Evolutionary conservation across 148 eudicot genomes (phyloP).

Genomic region (Cornus florida): DNA sequence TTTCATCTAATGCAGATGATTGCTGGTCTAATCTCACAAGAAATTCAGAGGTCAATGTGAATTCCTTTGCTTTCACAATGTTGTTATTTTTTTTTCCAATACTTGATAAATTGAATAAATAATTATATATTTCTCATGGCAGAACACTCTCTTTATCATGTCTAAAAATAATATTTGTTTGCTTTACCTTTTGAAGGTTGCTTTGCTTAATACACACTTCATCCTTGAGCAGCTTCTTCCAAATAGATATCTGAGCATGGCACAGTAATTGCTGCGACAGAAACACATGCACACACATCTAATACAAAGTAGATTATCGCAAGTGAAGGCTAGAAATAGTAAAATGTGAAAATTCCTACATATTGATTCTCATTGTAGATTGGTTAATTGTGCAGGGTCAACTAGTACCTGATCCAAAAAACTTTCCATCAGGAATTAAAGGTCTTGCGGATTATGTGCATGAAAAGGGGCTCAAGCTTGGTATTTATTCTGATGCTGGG

Average conservation of each 20-base stretch:
- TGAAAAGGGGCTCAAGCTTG: slow-evolving; percentile 87
- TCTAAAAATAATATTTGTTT: background rate
- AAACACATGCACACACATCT: background rate
- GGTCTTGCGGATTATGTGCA: slow-evolving; percentile 95
- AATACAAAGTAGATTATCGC: background rate
- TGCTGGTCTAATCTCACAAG: background rate
- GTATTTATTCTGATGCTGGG: slow-evolving; percentile 99
- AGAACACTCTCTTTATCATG: background rate
- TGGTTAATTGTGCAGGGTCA: slow-evolving; percentile 46
- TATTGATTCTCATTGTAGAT: background rate
- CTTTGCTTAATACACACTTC: background rate
- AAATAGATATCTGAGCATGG: background rate
- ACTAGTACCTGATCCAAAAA: slow-evolving; percentile 60
- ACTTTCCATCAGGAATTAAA: slow-evolving; percentile 83
- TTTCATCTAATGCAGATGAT: background rate
- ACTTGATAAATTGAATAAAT: background rate
- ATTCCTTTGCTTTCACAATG: background rate
- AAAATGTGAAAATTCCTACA: background rate
- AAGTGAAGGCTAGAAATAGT: background rate
- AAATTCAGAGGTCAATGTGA: background rate
- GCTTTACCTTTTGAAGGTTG: background rate
- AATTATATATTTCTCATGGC: no score
- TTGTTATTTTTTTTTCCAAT: background rate
- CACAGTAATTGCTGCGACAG: background rate
- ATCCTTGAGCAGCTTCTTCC: background rate